Percentiles rank a stretch among this genome's conserved stretches.
Evolutionary conservation across 805 yeast genomes (phyloP).

Genomic region (Cyberlindnera japonica): DNA sequence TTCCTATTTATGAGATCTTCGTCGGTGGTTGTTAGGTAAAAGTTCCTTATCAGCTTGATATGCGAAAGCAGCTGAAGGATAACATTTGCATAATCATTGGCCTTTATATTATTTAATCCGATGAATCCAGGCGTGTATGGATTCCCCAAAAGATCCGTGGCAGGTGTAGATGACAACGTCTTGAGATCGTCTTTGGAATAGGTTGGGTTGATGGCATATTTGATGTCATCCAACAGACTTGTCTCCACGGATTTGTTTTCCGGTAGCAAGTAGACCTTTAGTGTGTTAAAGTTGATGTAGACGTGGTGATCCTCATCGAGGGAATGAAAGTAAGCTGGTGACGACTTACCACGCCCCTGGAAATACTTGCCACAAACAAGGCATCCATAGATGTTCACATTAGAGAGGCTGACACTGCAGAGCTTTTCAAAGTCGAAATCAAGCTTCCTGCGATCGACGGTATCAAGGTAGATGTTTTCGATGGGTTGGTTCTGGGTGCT

Average conservation of each 20-base stretch:
- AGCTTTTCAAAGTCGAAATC: conserved; percentile 71
- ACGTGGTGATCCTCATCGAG: conserved; percentile 61
- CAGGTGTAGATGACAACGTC: conserved; percentile 19
- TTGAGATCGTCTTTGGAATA: conserved; percentile 33
- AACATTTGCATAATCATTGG: conserved; percentile 55
- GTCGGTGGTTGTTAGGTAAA: conserved; percentile 31
- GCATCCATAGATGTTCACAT: conserved; percentile 65
- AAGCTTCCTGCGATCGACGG: conserved; percentile 30
- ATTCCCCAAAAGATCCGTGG: conserved; percentile 41
- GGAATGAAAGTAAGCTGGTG: conserved; percentile 68
- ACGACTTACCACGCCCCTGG: conserved; percentile 60
- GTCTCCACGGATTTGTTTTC: conserved; percentile 47
- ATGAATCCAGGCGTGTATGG: conserved; percentile 59
- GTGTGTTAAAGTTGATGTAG: conserved; percentile 49
- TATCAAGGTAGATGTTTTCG: conserved; percentile 27
- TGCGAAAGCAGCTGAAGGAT: conserved; percentile 56
- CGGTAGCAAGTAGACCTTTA: conserved; percentile 57
- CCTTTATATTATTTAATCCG: conserved; percentile 54
- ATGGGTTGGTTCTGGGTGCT: conserved; percentile 2
- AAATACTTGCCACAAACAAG: conserved; percentile 69
- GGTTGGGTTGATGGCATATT: conserved; percentile 47
- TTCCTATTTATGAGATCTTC: conserved; percentile 17
- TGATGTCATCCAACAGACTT: conserved; percentile 46
- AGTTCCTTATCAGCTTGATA: conserved; percentile 46
- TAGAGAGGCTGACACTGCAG: conserved; percentile 61